Percentiles rank a stretch among this genome's conserved stretches.
phyloP scores from a whole-genome alignment of 345 rosid genomes.

The Noccaea bulbosa region DNA sequence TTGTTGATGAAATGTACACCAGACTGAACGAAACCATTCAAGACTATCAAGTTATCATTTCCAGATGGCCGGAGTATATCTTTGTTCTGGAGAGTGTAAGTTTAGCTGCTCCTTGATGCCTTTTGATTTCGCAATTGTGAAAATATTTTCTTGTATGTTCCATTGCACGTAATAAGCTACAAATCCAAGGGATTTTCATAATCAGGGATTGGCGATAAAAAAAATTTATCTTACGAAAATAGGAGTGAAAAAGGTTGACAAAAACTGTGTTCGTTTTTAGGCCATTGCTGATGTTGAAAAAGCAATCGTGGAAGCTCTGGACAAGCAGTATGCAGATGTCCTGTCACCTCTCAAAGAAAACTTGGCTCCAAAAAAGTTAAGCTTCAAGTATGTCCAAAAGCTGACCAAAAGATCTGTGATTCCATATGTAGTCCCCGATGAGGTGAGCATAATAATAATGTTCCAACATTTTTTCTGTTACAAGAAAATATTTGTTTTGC shows the following conservation, averaged over 20 bases:
- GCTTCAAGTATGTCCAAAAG: slow-evolving; percentile 89
- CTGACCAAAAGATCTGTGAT: slow-evolving; percentile 79
- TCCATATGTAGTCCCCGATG: slow-evolving; percentile 81
- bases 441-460: slow-evolving; percentile 53
- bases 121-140: not conserved
- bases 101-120: slow-evolving; percentile 20
- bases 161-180: slow-evolving; percentile 13
- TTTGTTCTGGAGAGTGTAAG: slow-evolving; percentile 91
- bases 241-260: slow-evolving; percentile 10
- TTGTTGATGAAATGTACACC: slow-evolving; percentile 92
- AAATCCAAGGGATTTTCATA: not conserved
- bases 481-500: slow-evolving; percentile 14
- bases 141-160: slow-evolving; percentile 2
- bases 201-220: not conserved
- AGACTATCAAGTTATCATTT: slow-evolving; percentile 84
- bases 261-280: slow-evolving; percentile 48
- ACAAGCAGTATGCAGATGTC: slow-evolving; percentile 93
- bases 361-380: slow-evolving; percentile 83
- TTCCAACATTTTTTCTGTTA: not conserved
- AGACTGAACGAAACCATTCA: slow-evolving; percentile 73
- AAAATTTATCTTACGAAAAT: slow-evolving; percentile 1
- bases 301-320: slow-evolving; percentile 90
- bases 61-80: slow-evolving; percentile 96
- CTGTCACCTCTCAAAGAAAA: slow-evolving; percentile 90
- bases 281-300: slow-evolving; percentile 97